These are phyloP conservation scores for Clitopilus passeckerianus DNA, from an alignment of 768 basidiomycete species.

Conservation along the genomic window DNA sequence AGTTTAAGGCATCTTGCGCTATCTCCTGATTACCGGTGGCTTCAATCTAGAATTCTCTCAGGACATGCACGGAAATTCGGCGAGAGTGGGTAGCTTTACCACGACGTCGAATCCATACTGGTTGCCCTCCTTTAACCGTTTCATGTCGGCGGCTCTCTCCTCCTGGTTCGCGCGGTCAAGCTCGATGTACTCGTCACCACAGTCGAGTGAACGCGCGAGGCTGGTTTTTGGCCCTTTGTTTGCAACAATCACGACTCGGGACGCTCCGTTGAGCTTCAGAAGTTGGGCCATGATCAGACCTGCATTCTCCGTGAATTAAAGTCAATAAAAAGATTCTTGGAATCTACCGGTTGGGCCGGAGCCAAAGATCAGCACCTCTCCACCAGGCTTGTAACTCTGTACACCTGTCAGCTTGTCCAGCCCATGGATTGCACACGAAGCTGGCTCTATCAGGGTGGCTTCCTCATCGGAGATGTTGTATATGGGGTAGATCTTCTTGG, in stretches of 20 bases:
- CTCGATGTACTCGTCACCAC: conserved; percentile 72
- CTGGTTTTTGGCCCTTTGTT: conserved; percentile 79
- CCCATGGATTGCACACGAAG: conserved; percentile 77
- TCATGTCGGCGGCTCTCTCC: conserved; percentile 48
- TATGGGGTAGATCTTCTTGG: conserved; percentile 69
- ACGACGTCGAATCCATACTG: conserved; percentile 83
- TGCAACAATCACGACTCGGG: conserved; percentile 63
- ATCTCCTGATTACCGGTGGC: conserved; percentile 71
- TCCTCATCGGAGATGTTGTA: conserved; percentile 74
- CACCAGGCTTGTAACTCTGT: conserved; percentile 56
- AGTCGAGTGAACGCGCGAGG: conserved; percentile 62
- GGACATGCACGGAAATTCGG: too few species aligned
- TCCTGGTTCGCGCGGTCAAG: conserved; percentile 61
- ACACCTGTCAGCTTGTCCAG: conserved; percentile 53
- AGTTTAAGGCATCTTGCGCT: conserved; percentile 69
- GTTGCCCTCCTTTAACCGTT: conserved; percentile 58
- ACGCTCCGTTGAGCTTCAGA: conserved; percentile 70
- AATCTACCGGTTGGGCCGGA: conserved; percentile 66
- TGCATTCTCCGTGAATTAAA: neutral
- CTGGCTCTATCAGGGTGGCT: conserved; percentile 72
- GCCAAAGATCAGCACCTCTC: conserved; percentile 70
- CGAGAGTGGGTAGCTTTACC: conserved; percentile 15
- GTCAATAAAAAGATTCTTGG: neutral
- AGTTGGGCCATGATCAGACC: conserved; percentile 76
- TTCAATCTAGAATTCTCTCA: neutral